Evolutionary conservation across 2,329 filamentous ascomycete species (phyloP), one percentile per base, ranked within the genome.

Genomic region (Colletotrichum scovillei): DNA sequence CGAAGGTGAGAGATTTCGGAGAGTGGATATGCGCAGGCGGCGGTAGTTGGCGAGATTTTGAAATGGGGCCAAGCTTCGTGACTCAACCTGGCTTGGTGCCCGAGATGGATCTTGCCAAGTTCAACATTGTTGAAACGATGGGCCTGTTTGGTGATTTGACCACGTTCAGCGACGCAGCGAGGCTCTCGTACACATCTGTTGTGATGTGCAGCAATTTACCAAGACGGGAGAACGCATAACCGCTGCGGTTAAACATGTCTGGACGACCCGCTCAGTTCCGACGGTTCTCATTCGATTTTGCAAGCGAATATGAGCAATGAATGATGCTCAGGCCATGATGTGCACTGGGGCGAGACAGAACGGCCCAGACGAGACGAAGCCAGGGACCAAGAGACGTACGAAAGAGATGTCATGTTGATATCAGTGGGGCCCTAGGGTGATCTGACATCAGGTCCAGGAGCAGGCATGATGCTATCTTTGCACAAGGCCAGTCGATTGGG

Each of bases 391-490:
- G 59, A 32, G 42, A 52, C 53, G 24, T 58, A 59, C 67, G 46
- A 63, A 59, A 59, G 60, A 56, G 60, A 70, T 70, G 70, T 65
- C 70, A 65, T 65, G 60, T 70, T 73, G 67, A 73, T 73, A 73
- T 70, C 70, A 70, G 70, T 73, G 70, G 67, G 42, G 26, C 70
- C n/a, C 30, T 52, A 35, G 53, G 26, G n/a, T 70, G 67, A 73
- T 70, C 56, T 65, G 67, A 73, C 70, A 70, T 63, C 42, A 72
- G 69, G 69, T 2, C 16, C 28, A 55, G 42, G 14, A 70, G 42
- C 67, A 74, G 59, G 35, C 68, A 67, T 73, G 59, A 69, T 73
- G 60, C 70, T 64, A 60, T 52, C 63, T 68, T 58, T 60, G 55
- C 65, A 60, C 46, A 65, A 60, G 70, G 60, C 70, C 32, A 70